phyloP scores from a whole-genome alignment of 768 basidiomycete species.

The Amyloporia xantha region DNA sequence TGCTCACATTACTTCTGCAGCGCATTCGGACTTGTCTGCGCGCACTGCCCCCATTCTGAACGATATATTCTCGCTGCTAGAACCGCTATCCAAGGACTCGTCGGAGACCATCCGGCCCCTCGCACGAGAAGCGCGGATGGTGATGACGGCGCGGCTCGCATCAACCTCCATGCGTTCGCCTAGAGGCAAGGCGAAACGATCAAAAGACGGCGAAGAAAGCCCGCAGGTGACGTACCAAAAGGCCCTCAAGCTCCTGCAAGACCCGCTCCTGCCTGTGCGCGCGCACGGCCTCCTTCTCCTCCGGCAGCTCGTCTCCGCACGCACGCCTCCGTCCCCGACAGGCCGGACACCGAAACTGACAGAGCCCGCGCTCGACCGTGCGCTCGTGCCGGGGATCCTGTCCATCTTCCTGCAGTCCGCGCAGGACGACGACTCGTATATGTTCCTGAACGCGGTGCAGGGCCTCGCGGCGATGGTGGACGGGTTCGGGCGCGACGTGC shows the following conservation, averaged over 20 bases:
- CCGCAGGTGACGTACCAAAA: constrained; percentile 74
- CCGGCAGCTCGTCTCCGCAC: constrained; percentile 60
- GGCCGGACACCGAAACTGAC: not conserved
- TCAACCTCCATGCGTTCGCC: constrained; percentile 39
- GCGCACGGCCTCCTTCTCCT: constrained; percentile 86
- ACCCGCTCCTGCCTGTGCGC: constrained; percentile 88
- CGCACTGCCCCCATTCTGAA: constrained; percentile 56
- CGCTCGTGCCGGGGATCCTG: constrained; percentile 75
- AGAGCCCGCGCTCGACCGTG: constrained; percentile 38
- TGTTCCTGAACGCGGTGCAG: constrained; percentile 89
- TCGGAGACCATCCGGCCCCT: constrained; percentile 47
- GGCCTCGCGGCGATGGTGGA: constrained; percentile 86
- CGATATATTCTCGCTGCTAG: constrained; percentile 63
- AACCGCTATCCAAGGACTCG: constrained; percentile 43
- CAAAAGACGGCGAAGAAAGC: constrained; percentile 29
- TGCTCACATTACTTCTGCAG: constrained; percentile 15
- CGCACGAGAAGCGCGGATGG: constrained; percentile 74
- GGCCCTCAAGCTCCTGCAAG: constrained; percentile 82
- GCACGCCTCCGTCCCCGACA: constrained; percentile 12
- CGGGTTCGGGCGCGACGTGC: constrained; percentile 64
- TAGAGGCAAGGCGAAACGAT: constrained; percentile 16
- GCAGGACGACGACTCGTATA: constrained; percentile 92
- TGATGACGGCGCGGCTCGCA: constrained; percentile 76
- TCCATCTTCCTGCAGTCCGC: constrained; percentile 81
- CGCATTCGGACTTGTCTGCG: constrained; percentile 55